These are phyloP conservation scores for Rhizopogon roseolus DNA, from an alignment of 768 basidiomycete species.

Conservation along the genomic window DNA sequence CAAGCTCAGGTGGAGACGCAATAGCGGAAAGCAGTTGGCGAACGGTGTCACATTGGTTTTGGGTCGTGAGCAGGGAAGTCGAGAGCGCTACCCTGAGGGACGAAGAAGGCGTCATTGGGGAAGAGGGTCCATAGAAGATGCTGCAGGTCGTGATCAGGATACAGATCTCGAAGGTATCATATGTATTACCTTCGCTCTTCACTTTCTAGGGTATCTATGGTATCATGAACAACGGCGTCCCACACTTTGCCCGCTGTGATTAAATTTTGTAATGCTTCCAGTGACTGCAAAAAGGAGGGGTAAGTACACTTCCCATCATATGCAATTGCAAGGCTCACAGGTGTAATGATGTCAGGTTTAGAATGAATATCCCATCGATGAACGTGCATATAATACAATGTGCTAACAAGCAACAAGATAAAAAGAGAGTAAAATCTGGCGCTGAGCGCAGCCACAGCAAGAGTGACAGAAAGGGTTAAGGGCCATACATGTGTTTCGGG, in stretches of 20 bases:
- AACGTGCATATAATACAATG: conserved; percentile 35
- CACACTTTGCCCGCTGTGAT: conserved; percentile 64
- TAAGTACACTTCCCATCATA: not conserved
- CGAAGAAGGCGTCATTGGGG: conserved; percentile 26
- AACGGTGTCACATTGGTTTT: conserved; percentile 78
- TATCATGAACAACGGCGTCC: conserved; percentile 72
- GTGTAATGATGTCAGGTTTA: conserved; percentile 47
- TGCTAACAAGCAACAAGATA: conserved; percentile 33
- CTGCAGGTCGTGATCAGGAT: conserved; percentile 11
- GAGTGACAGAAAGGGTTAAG: conserved; percentile 33
- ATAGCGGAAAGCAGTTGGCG: conserved; percentile 76
- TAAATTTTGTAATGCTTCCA: conserved; percentile 62
- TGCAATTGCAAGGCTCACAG: conserved; percentile 34
- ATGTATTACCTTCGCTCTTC: conserved; percentile 59
- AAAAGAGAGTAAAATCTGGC: conserved; percentile 39
- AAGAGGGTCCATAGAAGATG: conserved; percentile 36
- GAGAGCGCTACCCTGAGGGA: conserved; percentile 64
- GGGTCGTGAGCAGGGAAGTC: conserved; percentile 69
- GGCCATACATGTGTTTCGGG: conserved; percentile 32
- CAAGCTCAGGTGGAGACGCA: conserved; percentile 64
- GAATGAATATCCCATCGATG: conserved; percentile 24
- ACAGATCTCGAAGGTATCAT: not conserved
- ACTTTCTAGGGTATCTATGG: conserved; percentile 57
- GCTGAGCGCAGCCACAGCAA: conserved; percentile 36
- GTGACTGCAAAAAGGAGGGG: conserved; percentile 38